Evolutionary conservation across 305 asterid genomes (phyloP).

Genomic region (Fraxinus angustifolia): DNA sequence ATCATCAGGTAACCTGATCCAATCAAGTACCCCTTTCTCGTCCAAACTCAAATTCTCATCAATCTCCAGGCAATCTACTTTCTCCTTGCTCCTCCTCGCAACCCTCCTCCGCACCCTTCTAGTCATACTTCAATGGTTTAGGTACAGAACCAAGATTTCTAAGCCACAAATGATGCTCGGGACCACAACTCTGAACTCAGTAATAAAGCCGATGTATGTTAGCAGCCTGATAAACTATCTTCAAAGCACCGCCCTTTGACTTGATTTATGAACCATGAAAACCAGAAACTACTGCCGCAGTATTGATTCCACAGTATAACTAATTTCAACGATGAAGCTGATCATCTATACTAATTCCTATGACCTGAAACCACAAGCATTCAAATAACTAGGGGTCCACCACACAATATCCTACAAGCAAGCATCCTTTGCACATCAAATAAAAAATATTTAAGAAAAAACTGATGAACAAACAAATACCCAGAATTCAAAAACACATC

Average conservation of each 20-base stretch:
- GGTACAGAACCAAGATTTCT: conserved; percentile 2
- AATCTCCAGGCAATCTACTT: conserved; percentile 40
- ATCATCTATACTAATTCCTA: conserved; percentile 10
- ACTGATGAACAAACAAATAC: conserved; percentile 17
- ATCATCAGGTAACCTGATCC: conserved; percentile 81
- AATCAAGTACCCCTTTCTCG: conserved; percentile 52
- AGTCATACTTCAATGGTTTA: conserved; percentile 45
- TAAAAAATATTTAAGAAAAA: conserved; percentile 3
- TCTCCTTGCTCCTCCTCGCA: conserved; percentile 49
- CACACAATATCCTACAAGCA: background rate
- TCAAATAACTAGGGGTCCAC: background rate
- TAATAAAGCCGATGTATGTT: background rate
- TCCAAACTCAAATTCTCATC: conserved; percentile 42
- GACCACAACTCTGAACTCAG: conserved; percentile 5
- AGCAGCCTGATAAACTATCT: conserved; percentile 8
- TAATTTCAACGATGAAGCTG: conserved; percentile 6
- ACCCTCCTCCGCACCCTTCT: conserved; percentile 73
- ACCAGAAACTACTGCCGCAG: background rate
- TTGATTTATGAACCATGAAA: conserved; percentile 1
- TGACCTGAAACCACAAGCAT: conserved; percentile 16
- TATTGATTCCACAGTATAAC: conserved; percentile 11
- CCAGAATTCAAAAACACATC: conserved; percentile 20
- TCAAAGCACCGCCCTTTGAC: background rate
- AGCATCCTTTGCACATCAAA: conserved; percentile 6
- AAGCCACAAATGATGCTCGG: conserved; percentile 1